Evolutionary conservation across 1,139 yeast species (phyloP).

Genomic region (Hemisphaericaspora xylanilytica): DNA sequence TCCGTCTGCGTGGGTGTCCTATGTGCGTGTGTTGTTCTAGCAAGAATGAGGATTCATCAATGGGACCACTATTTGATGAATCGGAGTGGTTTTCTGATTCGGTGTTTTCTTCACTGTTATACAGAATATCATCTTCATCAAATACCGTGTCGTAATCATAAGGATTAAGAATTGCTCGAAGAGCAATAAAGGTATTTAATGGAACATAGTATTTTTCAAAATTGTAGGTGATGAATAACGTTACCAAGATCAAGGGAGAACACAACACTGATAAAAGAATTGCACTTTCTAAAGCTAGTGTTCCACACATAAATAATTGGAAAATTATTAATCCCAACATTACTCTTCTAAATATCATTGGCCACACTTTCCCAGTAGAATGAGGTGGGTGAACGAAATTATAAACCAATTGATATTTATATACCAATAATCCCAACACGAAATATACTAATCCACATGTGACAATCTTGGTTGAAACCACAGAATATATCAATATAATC

Average conservation of each 20-base stretch:
- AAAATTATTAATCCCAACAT: slow-evolving; percentile 58
- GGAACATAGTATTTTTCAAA: slow-evolving; percentile 63
- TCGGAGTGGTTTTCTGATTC: slow-evolving; percentile 2
- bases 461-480: slow-evolving; percentile 63
- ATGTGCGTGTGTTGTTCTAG: slow-evolving; percentile 13
- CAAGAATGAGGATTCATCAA: slow-evolving; percentile 30
- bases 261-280: slow-evolving; percentile 49
- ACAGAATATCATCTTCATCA: slow-evolving; percentile 31
- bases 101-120: slow-evolving; percentile 6
- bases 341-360: slow-evolving; percentile 61
- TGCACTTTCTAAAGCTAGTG: slow-evolving; percentile 63
- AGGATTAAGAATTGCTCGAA: slow-evolving; percentile 56
- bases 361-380: slow-evolving; percentile 73
- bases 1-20: slow-evolving; percentile 21
- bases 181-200: slow-evolving; percentile 57
- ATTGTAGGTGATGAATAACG: slow-evolving; percentile 50
- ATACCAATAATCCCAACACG: slow-evolving; percentile 59
- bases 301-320: slow-evolving; percentile 68
- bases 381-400: slow-evolving; percentile 71
- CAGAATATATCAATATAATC: slow-evolving; percentile 62
- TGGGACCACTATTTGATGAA: slow-evolving; percentile 6
- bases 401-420: slow-evolving; percentile 64
- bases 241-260: slow-evolving; percentile 51
- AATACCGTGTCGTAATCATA: slow-evolving; percentile 41
- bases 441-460: slow-evolving; percentile 63